These are phyloP conservation scores for Colletotrichum lupini DNA, from an alignment of 2,329 filamentous ascomycete species.

Conservation along the genomic window DNA sequence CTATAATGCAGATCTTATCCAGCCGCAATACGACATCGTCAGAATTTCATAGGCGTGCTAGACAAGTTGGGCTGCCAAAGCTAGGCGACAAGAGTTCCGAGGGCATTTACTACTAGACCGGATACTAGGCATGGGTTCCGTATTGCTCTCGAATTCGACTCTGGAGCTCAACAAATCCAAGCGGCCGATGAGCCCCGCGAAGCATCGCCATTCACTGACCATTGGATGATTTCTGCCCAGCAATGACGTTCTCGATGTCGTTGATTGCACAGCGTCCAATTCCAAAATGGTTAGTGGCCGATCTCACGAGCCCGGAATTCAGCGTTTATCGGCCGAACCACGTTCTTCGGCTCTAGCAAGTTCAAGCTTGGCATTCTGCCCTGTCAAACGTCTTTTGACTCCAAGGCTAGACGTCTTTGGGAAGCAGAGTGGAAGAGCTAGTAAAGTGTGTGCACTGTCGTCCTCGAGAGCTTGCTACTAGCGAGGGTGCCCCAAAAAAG, in stretches of 20 bases:
- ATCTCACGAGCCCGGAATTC: neutral
- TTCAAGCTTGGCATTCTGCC: neutral
- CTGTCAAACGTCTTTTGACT: neutral
- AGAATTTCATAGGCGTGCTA: no score
- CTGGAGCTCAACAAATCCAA: neutral
- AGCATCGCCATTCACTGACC: neutral
- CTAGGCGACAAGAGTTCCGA: neutral
- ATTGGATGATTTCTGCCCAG: neutral
- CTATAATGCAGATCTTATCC: neutral
- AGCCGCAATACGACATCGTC: neutral
- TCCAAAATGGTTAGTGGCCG: neutral
- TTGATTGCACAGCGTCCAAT: neutral
- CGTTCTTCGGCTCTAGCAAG: neutral
- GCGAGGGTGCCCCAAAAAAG: neutral
- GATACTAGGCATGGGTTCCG: neutral
- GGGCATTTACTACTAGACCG: neutral
- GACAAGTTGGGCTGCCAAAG: neutral
- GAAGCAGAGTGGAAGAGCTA: neutral
- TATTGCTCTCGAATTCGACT: neutral
- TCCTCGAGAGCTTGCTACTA: slow-evolving; percentile 2
- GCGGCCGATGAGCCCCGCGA: neutral
- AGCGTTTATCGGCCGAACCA: slow-evolving; percentile 10
- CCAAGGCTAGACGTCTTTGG: neutral
- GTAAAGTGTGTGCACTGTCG: slow-evolving; percentile 12
- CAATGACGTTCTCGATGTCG: neutral